These are phyloP conservation scores for Trichoderma harzianum DNA, from an alignment of 2,329 filamentous ascomycete species.

Conservation along the genomic window DNA sequence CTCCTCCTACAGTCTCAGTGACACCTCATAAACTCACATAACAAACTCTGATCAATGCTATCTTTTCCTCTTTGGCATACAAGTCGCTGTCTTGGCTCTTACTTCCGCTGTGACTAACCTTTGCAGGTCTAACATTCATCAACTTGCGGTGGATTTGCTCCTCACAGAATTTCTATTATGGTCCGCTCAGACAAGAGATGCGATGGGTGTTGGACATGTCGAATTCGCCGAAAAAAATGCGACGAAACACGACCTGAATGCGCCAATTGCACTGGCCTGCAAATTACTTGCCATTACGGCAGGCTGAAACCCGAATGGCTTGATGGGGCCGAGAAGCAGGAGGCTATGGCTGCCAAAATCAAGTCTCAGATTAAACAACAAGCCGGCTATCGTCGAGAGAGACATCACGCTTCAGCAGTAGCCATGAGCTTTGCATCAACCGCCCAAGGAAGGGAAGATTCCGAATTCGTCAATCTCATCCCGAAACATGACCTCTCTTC, in stretches of 20 bases:
- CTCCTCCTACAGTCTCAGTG: background rate
- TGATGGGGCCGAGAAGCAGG: background rate
- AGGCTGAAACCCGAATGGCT: background rate
- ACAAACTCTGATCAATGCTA: background rate
- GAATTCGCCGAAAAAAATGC: background rate
- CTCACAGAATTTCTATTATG: background rate
- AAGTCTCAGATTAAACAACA: background rate
- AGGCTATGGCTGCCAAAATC: background rate
- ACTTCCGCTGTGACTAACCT: background rate
- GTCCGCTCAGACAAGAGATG: background rate
- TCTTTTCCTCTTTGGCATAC: background rate
- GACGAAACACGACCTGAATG: background rate
- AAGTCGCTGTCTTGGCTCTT: background rate
- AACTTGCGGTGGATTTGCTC: background rate
- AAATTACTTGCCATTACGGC: background rate
- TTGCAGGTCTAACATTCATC: background rate
- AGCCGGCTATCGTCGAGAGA: background rate
- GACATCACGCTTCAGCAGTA: background rate
- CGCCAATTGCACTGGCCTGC: background rate
- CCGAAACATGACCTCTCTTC: background rate
- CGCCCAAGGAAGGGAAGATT: background rate
- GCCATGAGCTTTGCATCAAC: background rate
- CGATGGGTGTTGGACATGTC: background rate
- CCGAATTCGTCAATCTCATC: background rate
- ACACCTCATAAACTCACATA: background rate